Evolutionary conservation across 2,329 filamentous ascomycete genomes (phyloP).

Genomic region (Domatiomyces catenatus): DNA sequence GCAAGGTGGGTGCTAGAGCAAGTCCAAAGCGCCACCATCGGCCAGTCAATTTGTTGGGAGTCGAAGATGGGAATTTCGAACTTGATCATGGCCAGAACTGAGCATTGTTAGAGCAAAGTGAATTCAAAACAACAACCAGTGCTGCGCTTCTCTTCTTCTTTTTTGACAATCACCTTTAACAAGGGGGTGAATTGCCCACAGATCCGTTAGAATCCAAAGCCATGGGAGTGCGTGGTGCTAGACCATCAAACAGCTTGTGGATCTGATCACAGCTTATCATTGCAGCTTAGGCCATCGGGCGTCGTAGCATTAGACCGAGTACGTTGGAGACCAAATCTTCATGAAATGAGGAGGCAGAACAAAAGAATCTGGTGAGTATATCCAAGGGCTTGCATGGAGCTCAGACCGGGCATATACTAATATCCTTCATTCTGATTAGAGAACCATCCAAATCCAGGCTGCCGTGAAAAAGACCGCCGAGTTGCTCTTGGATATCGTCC

Average conservation of each 20-base stretch:
- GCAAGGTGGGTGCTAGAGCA: neutral
- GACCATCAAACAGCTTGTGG: neutral
- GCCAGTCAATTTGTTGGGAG: neutral
- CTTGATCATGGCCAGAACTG: neutral
- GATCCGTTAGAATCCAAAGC: neutral
- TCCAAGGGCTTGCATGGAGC: neutral
- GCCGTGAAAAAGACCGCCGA: neutral
- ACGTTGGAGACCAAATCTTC: neutral
- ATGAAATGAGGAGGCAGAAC: too few species aligned
- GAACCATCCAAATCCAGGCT: neutral
- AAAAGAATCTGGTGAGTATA: too few species aligned
- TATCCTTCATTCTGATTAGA: neutral
- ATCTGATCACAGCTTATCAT: neutral
- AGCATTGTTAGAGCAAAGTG: neutral
- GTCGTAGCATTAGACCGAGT: neutral
- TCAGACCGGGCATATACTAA: neutral
- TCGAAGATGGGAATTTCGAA: too few species aligned
- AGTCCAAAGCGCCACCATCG: neutral
- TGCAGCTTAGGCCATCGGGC: too few species aligned
- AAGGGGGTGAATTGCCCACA: neutral
- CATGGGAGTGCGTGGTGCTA: neutral
- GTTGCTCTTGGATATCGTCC: neutral
- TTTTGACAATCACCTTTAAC: neutral
- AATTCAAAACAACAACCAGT: neutral
- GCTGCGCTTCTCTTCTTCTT: neutral